A percentile compares a stretch with the other conserved stretches of the same genome.
Conservation (phyloP, 352 stramenopile species). For the Elongisporangium undulatum region DNA sequence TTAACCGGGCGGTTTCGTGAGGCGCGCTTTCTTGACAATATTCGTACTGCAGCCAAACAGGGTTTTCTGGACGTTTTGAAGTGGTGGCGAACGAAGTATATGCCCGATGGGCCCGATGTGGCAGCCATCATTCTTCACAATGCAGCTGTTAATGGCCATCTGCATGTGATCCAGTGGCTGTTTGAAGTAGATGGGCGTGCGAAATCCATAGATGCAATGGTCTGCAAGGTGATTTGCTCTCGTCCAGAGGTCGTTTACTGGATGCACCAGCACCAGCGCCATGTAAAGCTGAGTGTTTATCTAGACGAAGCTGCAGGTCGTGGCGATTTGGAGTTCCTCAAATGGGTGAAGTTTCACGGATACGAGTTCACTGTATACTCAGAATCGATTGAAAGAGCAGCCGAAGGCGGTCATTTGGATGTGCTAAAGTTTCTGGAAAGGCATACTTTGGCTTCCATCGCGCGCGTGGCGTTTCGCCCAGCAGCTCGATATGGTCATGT, state of each 20-base stretch:
- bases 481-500: conserved; percentile 11
- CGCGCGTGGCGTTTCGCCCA: conserved; percentile 10
- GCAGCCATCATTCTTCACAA: not conserved
- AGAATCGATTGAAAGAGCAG: not conserved
- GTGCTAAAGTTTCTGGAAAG: conserved; percentile 19
- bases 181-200: no score
- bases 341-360: no score
- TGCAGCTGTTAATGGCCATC: not conserved
- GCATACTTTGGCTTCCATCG: conserved; percentile 9
- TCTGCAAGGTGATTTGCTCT: no score
- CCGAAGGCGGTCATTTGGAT: conserved; percentile 11
- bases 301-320: no score
- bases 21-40: not conserved
- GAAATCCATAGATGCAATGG: no score
- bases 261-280: no score
- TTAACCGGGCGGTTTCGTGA: not conserved
- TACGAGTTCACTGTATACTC: no score
- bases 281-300: no score
- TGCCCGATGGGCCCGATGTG: not conserved
- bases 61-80: not conserved
- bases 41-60: not conserved
- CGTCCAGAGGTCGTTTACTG: no score
- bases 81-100: not conserved
- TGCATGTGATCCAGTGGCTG: not conserved
- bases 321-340: no score